These are phyloP conservation scores for Oryza rufipogon DNA, from an alignment of 176 grass and related monocot species.

Conservation along the genomic window DNA sequence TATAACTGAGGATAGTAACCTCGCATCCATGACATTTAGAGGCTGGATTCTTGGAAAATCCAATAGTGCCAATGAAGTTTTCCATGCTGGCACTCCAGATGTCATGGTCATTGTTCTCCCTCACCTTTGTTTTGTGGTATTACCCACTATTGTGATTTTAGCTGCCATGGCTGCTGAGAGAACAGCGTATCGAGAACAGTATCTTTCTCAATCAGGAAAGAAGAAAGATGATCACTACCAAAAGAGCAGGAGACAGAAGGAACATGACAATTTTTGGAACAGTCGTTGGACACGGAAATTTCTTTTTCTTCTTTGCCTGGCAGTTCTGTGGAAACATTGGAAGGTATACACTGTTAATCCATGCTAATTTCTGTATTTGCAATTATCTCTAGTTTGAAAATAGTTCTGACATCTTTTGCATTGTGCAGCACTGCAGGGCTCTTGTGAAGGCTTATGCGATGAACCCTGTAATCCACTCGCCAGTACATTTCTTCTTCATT, in stretches of 20 bases:
- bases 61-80: constrained; percentile 34
- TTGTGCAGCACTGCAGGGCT: constrained; percentile 77
- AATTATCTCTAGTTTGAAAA: neutral
- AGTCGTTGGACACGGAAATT: constrained; percentile 82
- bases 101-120: constrained; percentile 90
- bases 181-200: constrained; percentile 62
- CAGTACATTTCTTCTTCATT: constrained; percentile 70
- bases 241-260: constrained; percentile 55
- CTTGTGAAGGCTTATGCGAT: constrained; percentile 90
- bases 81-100: constrained; percentile 72
- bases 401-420: constrained; percentile 5
- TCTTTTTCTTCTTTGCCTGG: constrained; percentile 54
- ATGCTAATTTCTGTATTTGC: neutral
- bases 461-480: constrained; percentile 79
- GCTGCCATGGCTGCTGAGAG: constrained; percentile 77
- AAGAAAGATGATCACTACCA: constrained; percentile 79
- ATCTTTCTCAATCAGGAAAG: constrained; percentile 80
- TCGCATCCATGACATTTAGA: constrained; percentile 78
- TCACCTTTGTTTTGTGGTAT: constrained; percentile 80
- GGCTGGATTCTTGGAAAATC: constrained; percentile 63
- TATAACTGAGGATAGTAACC: constrained; percentile 56
- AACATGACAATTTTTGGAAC: constrained; percentile 48
- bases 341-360: constrained; percentile 58
- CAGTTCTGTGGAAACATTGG: constrained; percentile 82
- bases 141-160: constrained; percentile 71